Evolutionary conservation across 371 early-diverging fungal genomes (phyloP).

Genomic region (Rhizopus arrhizus): DNA sequence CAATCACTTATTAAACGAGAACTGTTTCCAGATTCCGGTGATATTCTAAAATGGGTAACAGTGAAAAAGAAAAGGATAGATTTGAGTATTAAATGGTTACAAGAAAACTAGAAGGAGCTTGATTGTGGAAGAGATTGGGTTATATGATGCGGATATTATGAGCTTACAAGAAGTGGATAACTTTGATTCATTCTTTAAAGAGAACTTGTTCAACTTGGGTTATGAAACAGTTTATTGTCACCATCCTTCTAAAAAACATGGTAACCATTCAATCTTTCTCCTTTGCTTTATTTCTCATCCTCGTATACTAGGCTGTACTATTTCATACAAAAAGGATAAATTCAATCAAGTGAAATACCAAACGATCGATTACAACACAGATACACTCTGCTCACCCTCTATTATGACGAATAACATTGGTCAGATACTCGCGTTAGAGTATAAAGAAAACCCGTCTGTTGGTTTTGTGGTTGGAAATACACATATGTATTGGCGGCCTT

Average conservation of each 20-base stretch:
- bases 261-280: conserved; percentile 10
- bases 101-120: conserved; percentile 46
- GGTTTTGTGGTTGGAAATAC: conserved; percentile 42
- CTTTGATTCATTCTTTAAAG: conserved; percentile 38
- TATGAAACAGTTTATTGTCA: conserved; percentile 30
- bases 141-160: conserved; percentile 54
- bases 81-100: neutral
- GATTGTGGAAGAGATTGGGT: conserved; percentile 52
- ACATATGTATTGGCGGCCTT: conserved; percentile 64
- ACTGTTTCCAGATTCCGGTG: conserved; percentile 56
- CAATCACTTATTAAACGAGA: conserved; percentile 58
- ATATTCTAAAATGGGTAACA: conserved; percentile 47
- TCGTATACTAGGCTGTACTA: conserved; percentile 29
- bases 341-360: conserved; percentile 39
- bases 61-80: neutral
- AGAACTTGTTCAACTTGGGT: conserved; percentile 33
- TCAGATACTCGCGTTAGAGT: conserved; percentile 45
- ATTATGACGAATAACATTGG: conserved; percentile 58
- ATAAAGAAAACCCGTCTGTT: conserved; percentile 17
- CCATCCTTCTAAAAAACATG: conserved; percentile 48
- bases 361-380: conserved; percentile 55
- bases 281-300: too few species aligned
- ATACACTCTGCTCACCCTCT: conserved; percentile 41
- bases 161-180: conserved; percentile 58
- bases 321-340: conserved; percentile 34